Conservation (phyloP, 2,329 filamentous ascomycete species). For the Botrytis medusae region DNA sequence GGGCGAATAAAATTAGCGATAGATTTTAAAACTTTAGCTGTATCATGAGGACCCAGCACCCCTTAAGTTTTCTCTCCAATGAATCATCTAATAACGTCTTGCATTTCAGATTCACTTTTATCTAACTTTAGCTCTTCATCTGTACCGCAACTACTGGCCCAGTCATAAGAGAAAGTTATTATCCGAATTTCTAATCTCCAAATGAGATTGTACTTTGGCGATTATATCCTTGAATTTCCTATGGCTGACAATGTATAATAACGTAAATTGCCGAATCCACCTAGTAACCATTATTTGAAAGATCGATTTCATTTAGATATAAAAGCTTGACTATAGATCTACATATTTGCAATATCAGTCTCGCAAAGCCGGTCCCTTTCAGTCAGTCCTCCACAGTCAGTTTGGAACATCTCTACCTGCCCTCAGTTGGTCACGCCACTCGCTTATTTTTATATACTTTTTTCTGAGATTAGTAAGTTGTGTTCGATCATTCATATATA, state of each 20-base stretch:
- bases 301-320: not conserved
- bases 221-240: not conserved
- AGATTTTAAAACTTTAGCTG: not conserved
- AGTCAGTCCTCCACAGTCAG: not conserved
- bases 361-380: too few relatives aligned
- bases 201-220: not conserved
- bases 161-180: not conserved
- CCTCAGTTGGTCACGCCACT: not conserved
- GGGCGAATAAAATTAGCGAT: not conserved
- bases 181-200: not conserved
- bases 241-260: not conserved
- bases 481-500: not conserved
- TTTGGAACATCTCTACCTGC: not conserved
- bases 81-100: not conserved
- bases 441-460: not conserved
- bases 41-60: not conserved
- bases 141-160: fast-evolving
- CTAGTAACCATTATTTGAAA: not conserved
- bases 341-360: not conserved
- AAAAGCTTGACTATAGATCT: not conserved
- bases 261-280: not conserved
- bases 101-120: not conserved
- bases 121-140: not conserved
- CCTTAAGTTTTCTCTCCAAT: not conserved
- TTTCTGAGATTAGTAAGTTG: not conserved